Evolutionary conservation across 345 rosid species (phyloP), one percentile per base, ranked within the genome.

Genomic region (Stellera chamaejasme): DNA sequence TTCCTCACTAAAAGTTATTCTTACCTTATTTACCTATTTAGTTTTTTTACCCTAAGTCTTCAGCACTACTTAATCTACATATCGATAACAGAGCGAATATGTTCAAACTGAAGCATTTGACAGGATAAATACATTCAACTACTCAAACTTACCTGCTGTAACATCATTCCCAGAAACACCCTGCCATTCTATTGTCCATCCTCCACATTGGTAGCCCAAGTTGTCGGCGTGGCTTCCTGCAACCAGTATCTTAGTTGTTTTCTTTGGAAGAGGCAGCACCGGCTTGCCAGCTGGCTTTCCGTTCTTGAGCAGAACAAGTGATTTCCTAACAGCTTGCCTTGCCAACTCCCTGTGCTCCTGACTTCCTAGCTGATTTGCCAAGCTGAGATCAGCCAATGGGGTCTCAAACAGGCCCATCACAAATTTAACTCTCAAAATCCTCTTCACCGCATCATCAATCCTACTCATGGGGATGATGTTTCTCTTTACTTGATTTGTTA

Each of bases 341-440:
- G 80, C 89, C 59, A 80, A 63, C 42, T 78, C 80, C 26, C 89
- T 66, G 16, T 83, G 89, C 59, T 64, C 86, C 86, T 80, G 78
- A 59, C 81, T 54, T 55, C 88, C 96, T 10, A 88, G 80, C 2
- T 82, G 55, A 25, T 69, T 47, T 6, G 59, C 66, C 14, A 75
- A 72, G 71, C 65, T 76, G 12, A 74, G 10, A 71, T 82, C 86
- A 53, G 83, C 75, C 44, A 76, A 27, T 10, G 86, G 87, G 43
- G 73, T 62, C 65, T 87, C 95, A 63, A 81, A 84, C 10, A 82
- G 68, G 13, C 91, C 90, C 79, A 79, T 66, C 9, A 55, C 61
- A 75, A 87, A 80, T 66, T 87, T 84, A 42, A 87, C 88, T 54
- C 91, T 71, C 76, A 87, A 60, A 48, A 87, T 87, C 60, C 95